phyloP scores from a whole-genome alignment of 208 protist genomes.

The Leptomonas pyrrhocoris region DNA sequence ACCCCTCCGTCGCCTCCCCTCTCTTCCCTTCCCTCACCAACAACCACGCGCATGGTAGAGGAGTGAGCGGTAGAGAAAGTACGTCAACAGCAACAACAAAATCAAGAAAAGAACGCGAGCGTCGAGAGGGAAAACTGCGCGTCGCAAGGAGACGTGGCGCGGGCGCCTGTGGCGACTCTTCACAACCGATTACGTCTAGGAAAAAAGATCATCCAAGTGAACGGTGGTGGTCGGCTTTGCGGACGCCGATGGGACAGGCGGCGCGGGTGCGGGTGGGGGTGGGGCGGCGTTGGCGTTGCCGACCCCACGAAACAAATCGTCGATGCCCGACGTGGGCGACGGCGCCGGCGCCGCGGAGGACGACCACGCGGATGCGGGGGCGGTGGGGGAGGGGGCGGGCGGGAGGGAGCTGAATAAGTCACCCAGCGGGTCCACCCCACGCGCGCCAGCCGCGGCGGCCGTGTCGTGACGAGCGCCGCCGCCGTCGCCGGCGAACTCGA shows the following conservation, averaged over 20 bases:
- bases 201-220: constrained; percentile 55
- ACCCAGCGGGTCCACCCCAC: constrained; percentile 45
- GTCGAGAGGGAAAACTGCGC: neutral
- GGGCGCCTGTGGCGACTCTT: no score
- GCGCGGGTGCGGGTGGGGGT: neutral
- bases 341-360: neutral
- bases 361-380: neutral
- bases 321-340: constrained; percentile 1
- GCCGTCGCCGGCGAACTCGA: constrained; percentile 24
- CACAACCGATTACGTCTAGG: constrained; percentile 18
- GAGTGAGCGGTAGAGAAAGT: no score
- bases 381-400: neutral
- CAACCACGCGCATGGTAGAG: no score
- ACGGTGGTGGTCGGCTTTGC: neutral
- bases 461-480: constrained; percentile 10
- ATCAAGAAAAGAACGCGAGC: neutral
- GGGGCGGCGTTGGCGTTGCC: neutral
- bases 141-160: no score
- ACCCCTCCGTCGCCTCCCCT: no score
- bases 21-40: no score
- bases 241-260: neutral
- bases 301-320: constrained; percentile 37
- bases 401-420: constrained; percentile 39
- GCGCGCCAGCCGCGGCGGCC: constrained; percentile 13
- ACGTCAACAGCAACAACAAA: neutral